Base-by-base conservation (phyloP, 2,329 filamentous ascomycete species). In the Nakataea oryzae region DNA sequence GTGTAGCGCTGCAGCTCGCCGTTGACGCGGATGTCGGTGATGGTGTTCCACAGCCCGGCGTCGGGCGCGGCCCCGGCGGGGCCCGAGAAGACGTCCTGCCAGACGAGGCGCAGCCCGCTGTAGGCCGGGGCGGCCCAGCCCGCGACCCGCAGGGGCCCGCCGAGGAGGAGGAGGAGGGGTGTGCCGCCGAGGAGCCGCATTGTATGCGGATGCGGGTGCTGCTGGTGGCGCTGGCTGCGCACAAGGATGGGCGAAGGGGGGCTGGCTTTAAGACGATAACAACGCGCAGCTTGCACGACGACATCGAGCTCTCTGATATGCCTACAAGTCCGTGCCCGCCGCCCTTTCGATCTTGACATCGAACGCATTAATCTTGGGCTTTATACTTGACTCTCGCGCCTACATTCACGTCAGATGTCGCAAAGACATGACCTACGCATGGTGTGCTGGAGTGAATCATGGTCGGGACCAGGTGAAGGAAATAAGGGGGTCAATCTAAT, bases 1-100 rank as follows among this genome's bases (percentile, higher is more conserved):
- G 74, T 75, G 72, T 82, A 82, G 4, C 71, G 70, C 69, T 82
- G 74, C 59, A 74, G 68, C 70, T 82, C 79, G 67, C 75, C 73
- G 73, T 82, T 82, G 67, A 76, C 74, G 64, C 54, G 29, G 34
- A 64, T 41, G 61, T 63, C 63, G 59, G 59, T 32, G 34, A 64
- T 61, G 61, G 75, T 69, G 64, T 77, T 73, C 80, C 80, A 83
- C 58, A 70, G 70, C 59, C 29, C 65, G 5, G 64, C 60, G 68
- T 74, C 70, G 6, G 78, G 75, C 0, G 68, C 63, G 1, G 68
- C 63, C 54, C 75, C 75, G 24, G 69, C 65, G 1, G 60, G 34
- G 8, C 80, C 80, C 2, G 62, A 54, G 62, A 82, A 83, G 28
- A 65, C 67, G 28, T 81, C 78, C 6, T 74, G 70, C 77, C 78